Base-by-base conservation (phyloP, 768 basidiomycete species). In the Mycena venus region DNA sequence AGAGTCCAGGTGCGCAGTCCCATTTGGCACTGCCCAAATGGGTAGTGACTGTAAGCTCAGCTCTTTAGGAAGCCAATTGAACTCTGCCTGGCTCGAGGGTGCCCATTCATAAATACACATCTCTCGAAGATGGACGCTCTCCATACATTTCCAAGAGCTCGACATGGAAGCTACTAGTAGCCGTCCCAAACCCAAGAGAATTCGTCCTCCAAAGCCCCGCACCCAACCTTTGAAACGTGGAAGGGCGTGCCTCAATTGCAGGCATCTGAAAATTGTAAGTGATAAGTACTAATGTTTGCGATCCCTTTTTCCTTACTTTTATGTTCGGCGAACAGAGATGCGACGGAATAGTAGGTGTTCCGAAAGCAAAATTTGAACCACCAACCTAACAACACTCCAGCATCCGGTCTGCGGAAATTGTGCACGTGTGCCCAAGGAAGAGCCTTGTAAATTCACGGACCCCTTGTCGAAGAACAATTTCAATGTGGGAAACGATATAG, bases 251-350 rank as follows among this genome's bases (percentile, higher is more conserved):
- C 34, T 67, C 8, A 56, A 42, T 15, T 73, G 72, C 12, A 73
- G 72, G 6, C 66, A 63, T 58, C 32, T 73, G 11, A 73, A 73
- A 38, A 68, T 55, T 56, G 72, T 11, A 55, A 27, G 72, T 55
- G 7, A 9, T 34, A n/a, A n/a, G n/a, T n/a, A 10, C 61, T 9
- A 12, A 19, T 11, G 0, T 34, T 14, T 53, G 21, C 31, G 29
- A 40, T 17, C 2, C 4, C 19, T 5, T 17, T 42, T 3, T 68
- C 40, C 21, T 49, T 27, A 49, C 32, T 44, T 49, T 72, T 0
- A 32, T 3, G 2, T 49, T 53, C 21, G 17, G 23, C 4, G 14
- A 21, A n/a, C 49, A 73, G 72, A 51, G 59, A 51, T 73, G 72
- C 49, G 72, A 73, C 38, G 72, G 72, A 23, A 32, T 68, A 7